Percentiles rank a stretch among this genome's conserved stretches.
Evolutionary conservation across 768 basidiomycete genomes (phyloP).

Genomic region (Termitomyces sp.): DNA sequence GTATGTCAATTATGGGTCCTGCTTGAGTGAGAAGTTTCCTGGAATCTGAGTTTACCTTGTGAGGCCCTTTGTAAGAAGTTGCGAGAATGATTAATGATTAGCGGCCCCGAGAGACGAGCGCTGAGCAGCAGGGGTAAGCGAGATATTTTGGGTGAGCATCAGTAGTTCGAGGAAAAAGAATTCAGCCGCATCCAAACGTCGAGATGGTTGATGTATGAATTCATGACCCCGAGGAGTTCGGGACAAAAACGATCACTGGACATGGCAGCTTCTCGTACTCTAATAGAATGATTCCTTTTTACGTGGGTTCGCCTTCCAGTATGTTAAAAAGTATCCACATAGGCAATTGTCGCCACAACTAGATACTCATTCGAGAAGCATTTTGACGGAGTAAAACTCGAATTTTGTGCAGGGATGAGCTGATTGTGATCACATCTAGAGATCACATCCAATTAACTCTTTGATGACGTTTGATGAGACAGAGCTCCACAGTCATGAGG

Average conservation of each 20-base stretch:
- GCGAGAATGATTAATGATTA: not conserved
- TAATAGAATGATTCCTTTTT: too few species aligned
- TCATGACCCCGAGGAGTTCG: not conserved
- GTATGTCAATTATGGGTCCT: too few species aligned
- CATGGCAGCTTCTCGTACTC: not conserved
- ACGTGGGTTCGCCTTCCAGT: too few species aligned
- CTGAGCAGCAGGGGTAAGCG: too few species aligned
- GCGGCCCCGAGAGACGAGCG: not conserved
- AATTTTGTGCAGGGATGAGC: slow-evolving; percentile 1
- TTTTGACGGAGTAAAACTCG: too few species aligned
- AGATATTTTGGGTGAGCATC: too few species aligned
- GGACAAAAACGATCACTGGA: not conserved
- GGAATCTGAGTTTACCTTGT: too few species aligned
- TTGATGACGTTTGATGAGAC: slow-evolving; percentile 1
- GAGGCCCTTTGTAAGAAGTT: too few species aligned
- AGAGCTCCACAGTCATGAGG: slow-evolving; percentile 36
- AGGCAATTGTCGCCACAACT: not conserved
- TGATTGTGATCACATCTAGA: too few species aligned
- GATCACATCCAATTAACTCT: too few species aligned
- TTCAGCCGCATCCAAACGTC: not conserved
- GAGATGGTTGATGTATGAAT: too few species aligned
- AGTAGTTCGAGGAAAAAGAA: not conserved
- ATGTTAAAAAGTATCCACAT: not conserved
- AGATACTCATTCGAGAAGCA: not conserved
- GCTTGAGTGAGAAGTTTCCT: too few species aligned